These are phyloP conservation scores for Solanum lignicaule DNA, from an alignment of 257 asterid genomes.

Conservation along the genomic window DNA sequence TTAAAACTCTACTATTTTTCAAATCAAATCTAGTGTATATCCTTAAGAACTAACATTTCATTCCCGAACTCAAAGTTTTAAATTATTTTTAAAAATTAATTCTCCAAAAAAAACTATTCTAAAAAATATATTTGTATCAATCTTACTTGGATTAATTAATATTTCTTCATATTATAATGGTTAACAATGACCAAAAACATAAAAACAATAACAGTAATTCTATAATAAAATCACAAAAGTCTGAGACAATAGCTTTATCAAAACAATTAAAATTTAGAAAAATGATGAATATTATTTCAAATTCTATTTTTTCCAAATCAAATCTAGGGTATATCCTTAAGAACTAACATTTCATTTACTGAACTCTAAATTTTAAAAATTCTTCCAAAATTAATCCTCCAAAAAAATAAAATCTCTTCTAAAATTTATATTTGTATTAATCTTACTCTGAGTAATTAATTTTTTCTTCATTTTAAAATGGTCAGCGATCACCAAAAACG, in stretches of 20 bases:
- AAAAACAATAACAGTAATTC: too few relatives aligned
- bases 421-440: background rate
- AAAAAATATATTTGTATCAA: too few relatives aligned
- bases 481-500: background rate
- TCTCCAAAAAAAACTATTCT: too few relatives aligned
- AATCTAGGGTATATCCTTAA: background rate
- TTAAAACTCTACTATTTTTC: background rate
- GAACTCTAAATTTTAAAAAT: background rate
- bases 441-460: background rate
- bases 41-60: background rate
- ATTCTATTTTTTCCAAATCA: background rate
- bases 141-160: background rate
- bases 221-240: too few relatives aligned
- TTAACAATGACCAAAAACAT: background rate
- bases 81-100: background rate
- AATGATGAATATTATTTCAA: too few relatives aligned
- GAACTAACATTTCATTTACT: background rate
- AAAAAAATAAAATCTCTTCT: background rate
- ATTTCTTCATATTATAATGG: background rate
- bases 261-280: too few relatives aligned
- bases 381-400: background rate
- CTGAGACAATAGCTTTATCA: too few relatives aligned
- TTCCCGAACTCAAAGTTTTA: background rate
- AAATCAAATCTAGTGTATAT: too few relatives aligned
- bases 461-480: background rate